phyloP scores from a whole-genome alignment of 441 rosid species.

The Macaranga tanarius region DNA sequence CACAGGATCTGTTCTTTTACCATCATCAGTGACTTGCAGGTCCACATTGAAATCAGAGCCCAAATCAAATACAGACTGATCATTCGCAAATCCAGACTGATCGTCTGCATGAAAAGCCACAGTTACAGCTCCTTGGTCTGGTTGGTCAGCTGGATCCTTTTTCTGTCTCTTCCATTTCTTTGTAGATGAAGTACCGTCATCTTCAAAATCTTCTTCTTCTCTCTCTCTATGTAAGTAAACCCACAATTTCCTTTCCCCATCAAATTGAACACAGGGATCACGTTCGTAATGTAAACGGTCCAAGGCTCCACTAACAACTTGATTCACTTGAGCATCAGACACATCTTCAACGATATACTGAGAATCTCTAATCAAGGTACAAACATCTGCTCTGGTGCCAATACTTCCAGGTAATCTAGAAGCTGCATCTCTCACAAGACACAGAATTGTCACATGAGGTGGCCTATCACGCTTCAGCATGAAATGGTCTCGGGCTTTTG shows the following conservation, averaged over 20 bases:
- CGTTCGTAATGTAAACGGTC: slow-evolving; percentile 98
- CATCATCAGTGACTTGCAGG: slow-evolving; percentile 43
- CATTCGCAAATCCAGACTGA: slow-evolving; percentile 54
- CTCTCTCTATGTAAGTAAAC: slow-evolving; percentile 90
- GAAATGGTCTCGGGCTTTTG: slow-evolving; percentile 98
- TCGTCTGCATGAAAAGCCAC: slow-evolving; percentile 56
- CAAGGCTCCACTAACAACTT: slow-evolving; percentile 97
- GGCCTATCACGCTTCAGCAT: slow-evolving; percentile 99
- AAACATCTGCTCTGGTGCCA: slow-evolving; percentile 99
- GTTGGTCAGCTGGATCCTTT: slow-evolving; percentile 79
- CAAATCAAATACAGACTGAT: slow-evolving; percentile 64
- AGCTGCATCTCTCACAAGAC: slow-evolving; percentile 99
- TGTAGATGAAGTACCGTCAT: slow-evolving; percentile 98
- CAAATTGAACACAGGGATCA: slow-evolving; percentile 97
- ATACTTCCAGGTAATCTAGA: slow-evolving; percentile 96
- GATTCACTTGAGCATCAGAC: slow-evolving; percentile 88
- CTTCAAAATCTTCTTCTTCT: slow-evolving; percentile 99
- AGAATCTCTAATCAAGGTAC: slow-evolving; percentile 92
- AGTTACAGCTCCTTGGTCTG: slow-evolving; percentile 69
- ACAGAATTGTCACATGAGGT: slow-evolving; percentile 96
- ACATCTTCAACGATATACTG: slow-evolving; percentile 92
- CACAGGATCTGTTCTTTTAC: slow-evolving; percentile 44
- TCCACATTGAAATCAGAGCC: slow-evolving; percentile 71
- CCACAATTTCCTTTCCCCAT: slow-evolving; percentile 94
- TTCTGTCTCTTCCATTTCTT: slow-evolving; percentile 98